These are phyloP conservation scores for Candida patagonica DNA, from an alignment of 805 yeast genomes.

Conservation along the genomic window DNA sequence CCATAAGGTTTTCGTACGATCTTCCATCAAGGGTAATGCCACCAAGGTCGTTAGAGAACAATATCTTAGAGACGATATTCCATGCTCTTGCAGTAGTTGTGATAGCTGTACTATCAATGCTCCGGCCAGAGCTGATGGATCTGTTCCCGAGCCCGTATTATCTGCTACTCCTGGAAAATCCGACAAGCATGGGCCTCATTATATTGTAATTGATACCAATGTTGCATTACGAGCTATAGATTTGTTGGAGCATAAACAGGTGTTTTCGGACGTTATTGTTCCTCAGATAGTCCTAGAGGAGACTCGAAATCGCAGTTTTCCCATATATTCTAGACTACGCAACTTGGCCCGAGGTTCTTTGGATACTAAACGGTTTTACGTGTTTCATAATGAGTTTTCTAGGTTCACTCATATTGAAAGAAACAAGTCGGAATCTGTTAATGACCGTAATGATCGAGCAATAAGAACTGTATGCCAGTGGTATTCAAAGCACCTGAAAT, in stretches of 20 bases:
- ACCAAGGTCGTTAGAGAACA: conserved; percentile 90
- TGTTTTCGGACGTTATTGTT: conserved; percentile 82
- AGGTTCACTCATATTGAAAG: conserved; percentile 61
- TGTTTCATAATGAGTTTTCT: conserved; percentile 88
- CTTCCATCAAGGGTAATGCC: conserved; percentile 76
- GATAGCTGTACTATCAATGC: conserved; percentile 44
- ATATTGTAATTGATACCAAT: conserved; percentile 79
- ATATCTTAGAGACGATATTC: conserved; percentile 83
- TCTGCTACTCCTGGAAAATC: conserved; percentile 47
- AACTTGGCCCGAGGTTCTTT: conserved; percentile 54
- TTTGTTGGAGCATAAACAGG: conserved; percentile 63
- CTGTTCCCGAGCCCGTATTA: conserved; percentile 56
- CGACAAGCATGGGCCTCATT: conserved; percentile 55
- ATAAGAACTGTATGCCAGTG: conserved; percentile 67
- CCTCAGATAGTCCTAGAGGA: conserved; percentile 95
- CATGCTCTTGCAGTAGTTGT: conserved; percentile 76
- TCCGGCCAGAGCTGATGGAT: conserved; percentile 58
- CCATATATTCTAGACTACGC: conserved; percentile 78
- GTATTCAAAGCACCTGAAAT: conserved; percentile 57
- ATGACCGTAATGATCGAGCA: conserved; percentile 88
- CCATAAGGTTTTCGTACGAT: conserved; percentile 77
- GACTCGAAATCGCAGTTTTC: conserved; percentile 77
- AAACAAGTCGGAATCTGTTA: conserved; percentile 56
- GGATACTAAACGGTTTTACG: conserved; percentile 74
- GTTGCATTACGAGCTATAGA: conserved; percentile 84